Percentiles rank a stretch among this genome's conserved stretches.
phyloP scores from a whole-genome alignment of 129 eudicot genomes.

The Lactuca sativa region DNA sequence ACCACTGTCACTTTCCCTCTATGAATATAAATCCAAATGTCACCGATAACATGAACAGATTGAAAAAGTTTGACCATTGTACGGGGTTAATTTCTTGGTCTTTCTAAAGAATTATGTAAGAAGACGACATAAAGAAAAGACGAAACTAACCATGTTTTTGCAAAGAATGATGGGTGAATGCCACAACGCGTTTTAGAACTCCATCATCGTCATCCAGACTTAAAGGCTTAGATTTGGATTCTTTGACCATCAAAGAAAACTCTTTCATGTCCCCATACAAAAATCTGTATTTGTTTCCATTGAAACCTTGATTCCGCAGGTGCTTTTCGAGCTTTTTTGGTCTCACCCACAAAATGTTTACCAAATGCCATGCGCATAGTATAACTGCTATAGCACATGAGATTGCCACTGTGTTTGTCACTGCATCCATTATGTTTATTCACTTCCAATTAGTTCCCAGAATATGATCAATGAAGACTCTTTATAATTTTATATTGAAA shows the following conservation, averaged over 20 bases:
- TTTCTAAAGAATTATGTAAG: neutral
- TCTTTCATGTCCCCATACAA: conserved; percentile 35
- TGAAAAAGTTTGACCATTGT: neutral
- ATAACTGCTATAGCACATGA: conserved; percentile 20
- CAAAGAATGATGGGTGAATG: conserved; percentile 9
- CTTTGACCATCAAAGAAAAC: neutral
- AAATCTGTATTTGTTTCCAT: conserved; percentile 32
- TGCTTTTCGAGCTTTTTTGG: conserved; percentile 31
- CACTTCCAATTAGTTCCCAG: neutral
- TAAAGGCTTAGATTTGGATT: conserved; percentile 25
- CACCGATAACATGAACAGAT: neutral
- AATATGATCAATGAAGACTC: neutral
- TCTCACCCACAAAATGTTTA: conserved; percentile 31
- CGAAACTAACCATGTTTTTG: conserved; percentile 24
- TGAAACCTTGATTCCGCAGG: conserved; percentile 35
- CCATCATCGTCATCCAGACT: conserved; percentile 14
- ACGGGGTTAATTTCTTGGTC: neutral
- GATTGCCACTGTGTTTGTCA: conserved; percentile 23
- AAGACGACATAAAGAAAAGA: neutral
- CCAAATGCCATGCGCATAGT: conserved; percentile 27
- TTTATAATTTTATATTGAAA: too few relatives aligned
- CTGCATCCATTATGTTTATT: conserved; percentile 19
- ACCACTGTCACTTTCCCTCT: neutral
- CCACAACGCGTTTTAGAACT: conserved; percentile 6
- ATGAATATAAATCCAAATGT: too few relatives aligned